A percentile compares a stretch with the other conserved stretches of the same genome.
These are phyloP conservation scores for Graphilbum fragrans DNA, from an alignment of 2,329 filamentous ascomycete genomes.

Conservation along the genomic window DNA sequence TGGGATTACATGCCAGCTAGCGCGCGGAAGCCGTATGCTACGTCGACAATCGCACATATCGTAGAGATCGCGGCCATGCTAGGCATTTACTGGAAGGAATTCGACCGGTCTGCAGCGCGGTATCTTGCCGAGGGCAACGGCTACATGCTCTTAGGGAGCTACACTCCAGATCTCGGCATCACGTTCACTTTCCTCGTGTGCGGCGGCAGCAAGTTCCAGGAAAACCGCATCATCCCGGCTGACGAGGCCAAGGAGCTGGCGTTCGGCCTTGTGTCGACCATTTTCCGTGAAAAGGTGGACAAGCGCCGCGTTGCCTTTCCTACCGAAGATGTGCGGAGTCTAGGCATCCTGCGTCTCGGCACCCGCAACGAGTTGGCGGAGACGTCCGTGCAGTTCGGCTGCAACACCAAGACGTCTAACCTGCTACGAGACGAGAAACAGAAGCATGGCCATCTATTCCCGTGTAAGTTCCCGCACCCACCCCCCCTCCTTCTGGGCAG, in stretches of 20 bases:
- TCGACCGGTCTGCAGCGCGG: constrained; percentile 36
- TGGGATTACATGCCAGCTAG: constrained; percentile 40
- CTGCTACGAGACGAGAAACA: constrained; percentile 26
- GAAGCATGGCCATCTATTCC: constrained; percentile 35
- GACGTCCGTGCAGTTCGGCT: constrained; percentile 39
- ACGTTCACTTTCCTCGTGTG: constrained; percentile 41
- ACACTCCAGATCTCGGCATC: constrained; percentile 36
- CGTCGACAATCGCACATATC: constrained; percentile 40
- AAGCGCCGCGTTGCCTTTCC: constrained; percentile 24
- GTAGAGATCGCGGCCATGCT: constrained; percentile 41
- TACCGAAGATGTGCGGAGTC: constrained; percentile 27
- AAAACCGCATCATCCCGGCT: constrained; percentile 39
- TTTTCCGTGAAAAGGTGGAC: constrained; percentile 31
- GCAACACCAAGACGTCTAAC: constrained; percentile 37
- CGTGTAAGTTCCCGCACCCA: constrained; percentile 20
- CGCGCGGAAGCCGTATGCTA: constrained; percentile 36
- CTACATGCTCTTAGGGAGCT: constrained; percentile 34
- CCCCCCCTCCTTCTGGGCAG: not conserved
- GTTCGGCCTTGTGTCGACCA: constrained; percentile 43
- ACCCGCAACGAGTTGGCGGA: constrained; percentile 36
- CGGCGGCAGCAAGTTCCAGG: constrained; percentile 33
- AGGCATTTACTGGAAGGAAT: constrained; percentile 47
- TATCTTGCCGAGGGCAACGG: constrained; percentile 45
- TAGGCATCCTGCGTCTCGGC: constrained; percentile 34
- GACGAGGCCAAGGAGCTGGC: constrained; percentile 41